Base-by-base conservation (phyloP, 345 rosid species). In the Cardiospermum halicacabum region DNA sequence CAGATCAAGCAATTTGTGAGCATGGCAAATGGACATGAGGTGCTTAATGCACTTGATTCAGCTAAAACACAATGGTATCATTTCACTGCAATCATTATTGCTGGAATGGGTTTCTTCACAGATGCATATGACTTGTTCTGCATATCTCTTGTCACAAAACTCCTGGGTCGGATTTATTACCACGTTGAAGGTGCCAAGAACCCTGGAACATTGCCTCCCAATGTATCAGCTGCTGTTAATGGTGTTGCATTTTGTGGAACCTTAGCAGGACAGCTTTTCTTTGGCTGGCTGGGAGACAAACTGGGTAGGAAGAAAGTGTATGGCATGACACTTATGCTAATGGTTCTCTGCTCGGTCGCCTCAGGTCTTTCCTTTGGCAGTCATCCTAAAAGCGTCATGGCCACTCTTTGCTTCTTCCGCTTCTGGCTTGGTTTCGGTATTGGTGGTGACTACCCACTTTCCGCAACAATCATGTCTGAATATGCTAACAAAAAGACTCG, bases 401-500 rank as follows among this genome's bases (percentile, higher is more conserved):
- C 84, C 3, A 86, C 92, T 1, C 90, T 89, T 6, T 89, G 96
- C 71, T 89, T 89, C 82, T 89, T 86, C 67, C 75, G 92, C 2
- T 89, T 89, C 72, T 89, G 96, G 96, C 90, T 89, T 1, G 96
- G 96, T 5, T 88, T 88, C 13, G 96, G 96, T 24, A 84, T 88
- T 1, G 96, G 96, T 2, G 96, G 96, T 11, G 96, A 88, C 56
- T 88, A 88, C 69, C 96, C 96, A 1, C 83, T 88, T 63, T 88
- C 96, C 4, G 92, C 92, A 15, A 85, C 96, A 0, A 88, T 90
- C 71, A 88, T 90, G 96, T 90, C 97, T 0, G 97, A 90, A 58
- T 88, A 88, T 60, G 89, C 97, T 7, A 90, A 84, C 72, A 90
- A 90, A 79, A 88, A 90, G 72, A 90, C 95, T 1, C 84, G 97